A percentile compares a stretch with the other conserved stretches of the same genome.
Conservation (phyloP, 1,284 basidiomycete species). For the Anthracocystis walkeri region DNA sequence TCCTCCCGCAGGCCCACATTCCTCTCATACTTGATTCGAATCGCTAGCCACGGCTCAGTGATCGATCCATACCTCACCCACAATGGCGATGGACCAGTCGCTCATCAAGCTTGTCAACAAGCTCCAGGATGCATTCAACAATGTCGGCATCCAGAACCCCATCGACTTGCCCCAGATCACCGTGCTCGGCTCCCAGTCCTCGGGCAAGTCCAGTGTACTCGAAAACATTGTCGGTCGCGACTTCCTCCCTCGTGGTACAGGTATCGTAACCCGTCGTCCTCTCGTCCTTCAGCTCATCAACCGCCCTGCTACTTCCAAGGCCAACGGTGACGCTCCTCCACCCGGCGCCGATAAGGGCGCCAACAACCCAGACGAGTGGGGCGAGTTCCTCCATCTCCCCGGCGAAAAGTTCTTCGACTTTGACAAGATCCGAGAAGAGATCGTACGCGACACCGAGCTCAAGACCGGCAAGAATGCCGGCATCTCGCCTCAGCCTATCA, state of each 20-base stretch:
- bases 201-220: constrained; percentile 74
- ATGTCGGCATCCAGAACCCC: constrained; percentile 72
- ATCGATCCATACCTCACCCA: background rate
- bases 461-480: constrained; percentile 99
- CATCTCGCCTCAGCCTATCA: constrained; percentile 93
- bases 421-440: constrained; percentile 91
- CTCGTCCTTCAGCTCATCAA: constrained; percentile 96
- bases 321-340: constrained; percentile 29
- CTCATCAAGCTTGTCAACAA: constrained; percentile 95
- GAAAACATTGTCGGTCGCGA: constrained; percentile 82
- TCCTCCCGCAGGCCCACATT: background rate
- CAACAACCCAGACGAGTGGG: constrained; percentile 79
- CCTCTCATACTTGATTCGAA: background rate
- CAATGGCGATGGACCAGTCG: constrained; percentile 73
- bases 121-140: constrained; percentile 77
- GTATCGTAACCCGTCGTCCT: constrained; percentile 94
- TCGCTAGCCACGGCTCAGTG: constrained; percentile 13
- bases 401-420: constrained; percentile 97
- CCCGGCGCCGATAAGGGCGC: constrained; percentile 12
- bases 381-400: constrained; percentile 94
- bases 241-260: constrained; percentile 91
- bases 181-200: constrained; percentile 72
- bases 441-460: constrained; percentile 96
- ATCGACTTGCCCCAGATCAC: constrained; percentile 73
- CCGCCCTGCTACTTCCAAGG: constrained; percentile 69